Base-by-base conservation (phyloP, 1,284 basidiomycete genomes). In the Moesziomyces sp. region DNA sequence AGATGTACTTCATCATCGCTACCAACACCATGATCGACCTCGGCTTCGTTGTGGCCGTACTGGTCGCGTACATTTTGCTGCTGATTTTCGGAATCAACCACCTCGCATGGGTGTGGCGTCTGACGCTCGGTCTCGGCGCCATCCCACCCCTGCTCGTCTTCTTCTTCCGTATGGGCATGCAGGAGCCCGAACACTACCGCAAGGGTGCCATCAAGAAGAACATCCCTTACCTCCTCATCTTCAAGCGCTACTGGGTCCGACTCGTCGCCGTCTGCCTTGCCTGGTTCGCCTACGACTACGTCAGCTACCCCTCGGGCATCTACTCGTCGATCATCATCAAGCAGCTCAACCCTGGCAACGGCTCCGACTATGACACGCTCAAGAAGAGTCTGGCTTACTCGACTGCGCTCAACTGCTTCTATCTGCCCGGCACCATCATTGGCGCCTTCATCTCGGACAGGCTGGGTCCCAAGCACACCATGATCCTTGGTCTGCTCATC, bases 91-190 rank as follows among this genome's bases (percentile, higher is more conserved):
- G 93, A 40, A 85, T 89, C 59, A 64, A 73, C 44, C 77, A 81
- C 51, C 73, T 83, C n/a, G 61, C 23, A 0, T 72, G 69, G 71
- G 80, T 80, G 19, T 82, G 82, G 94, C 91, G 95, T 56, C 84
- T 94, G 42, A 92, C 93, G 5, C 88, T 97, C 30, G 93, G 93
- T n/a, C 87, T 97, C 13, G 95, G 94, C 46, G 86, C 91, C 44
- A 84, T 97, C 53, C 93, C 94, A 24, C 93, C 94, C 5, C 76
- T 90, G 8, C 86, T 89, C 2, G 91, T 96, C 44, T 89, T 96
- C 80, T 81, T 94, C 56, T 97, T 94, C 92, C 93, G 95, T 72
- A 81, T 93, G 60, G 88, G 87, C 63, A 95, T 97, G 91, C 86
- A 89, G 33, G 93, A 97, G 75, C 91, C 93, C 0, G 87, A 87